Base-by-base conservation (phyloP, 1,284 basidiomycete genomes). In the Pisolithus thermaeus region DNA sequence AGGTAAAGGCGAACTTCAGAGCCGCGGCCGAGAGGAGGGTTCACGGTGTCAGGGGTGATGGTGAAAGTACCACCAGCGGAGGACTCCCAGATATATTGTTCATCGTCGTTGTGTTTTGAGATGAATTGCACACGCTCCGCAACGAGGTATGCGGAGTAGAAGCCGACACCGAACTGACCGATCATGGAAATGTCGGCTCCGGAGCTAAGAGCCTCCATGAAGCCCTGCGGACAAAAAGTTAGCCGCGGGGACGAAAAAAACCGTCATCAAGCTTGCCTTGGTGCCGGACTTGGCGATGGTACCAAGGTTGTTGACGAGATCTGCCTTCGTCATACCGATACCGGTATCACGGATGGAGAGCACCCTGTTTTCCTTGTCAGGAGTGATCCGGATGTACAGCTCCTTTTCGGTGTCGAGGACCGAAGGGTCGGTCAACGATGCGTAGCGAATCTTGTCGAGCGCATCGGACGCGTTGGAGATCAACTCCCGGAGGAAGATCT, bases 21-120 rank as follows among this genome's bases (percentile, higher is more conserved):
- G 76, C 96, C 97, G 69, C 97, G 96, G 59, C 92, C 93, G 55
- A 99, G 82, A 59, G 90, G 80, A 42, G 90, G 85, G 77, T 95
- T 95, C 68, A 85, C 74, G 55, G 84, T 91, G 75, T 99, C 97
- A 58, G 78, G 89, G 54, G 94, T 97, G 76, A 99, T 97, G 70
- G 96, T 99, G 81, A 99, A 99, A 52, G 97, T 99, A 57, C 97
- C 97, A 69, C 96, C 97, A 44, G 97, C 96, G 58, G 97, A 90
- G 20, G 96, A 98, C 82, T 98, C 96, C 97, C 97, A 99, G 73
- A 98, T 95, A 81, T 99, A 98, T 77, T 99, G 96, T 77, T 99
- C 97, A 72, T 99, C 96, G 67, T 99, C 97, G 70, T 99, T 99
- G 85, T 99, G 92, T 80, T 99, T 99, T 64, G 96, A 96, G 76